A percentile compares a stretch with the other conserved stretches of the same genome.
phyloP scores from a whole-genome alignment of 129 eudicot species.

The Ambrosia trifida region DNA sequence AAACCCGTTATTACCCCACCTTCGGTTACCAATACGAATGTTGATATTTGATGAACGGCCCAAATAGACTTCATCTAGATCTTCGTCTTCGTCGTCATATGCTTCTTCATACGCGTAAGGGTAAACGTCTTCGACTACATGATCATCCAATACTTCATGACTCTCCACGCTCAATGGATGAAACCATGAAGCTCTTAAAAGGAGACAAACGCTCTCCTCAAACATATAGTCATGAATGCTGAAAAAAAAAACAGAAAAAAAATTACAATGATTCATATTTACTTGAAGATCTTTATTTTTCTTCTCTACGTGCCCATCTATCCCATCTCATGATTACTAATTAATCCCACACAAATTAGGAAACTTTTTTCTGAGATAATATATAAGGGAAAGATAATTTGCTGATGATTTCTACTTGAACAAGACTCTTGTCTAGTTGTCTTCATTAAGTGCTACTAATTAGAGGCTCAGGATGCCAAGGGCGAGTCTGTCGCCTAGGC shows the following conservation, averaged over 20 bases:
- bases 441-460: too few relatives aligned
- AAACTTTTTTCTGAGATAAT: background rate
- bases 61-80: slow-evolving; percentile 61
- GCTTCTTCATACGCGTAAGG: slow-evolving; percentile 52
- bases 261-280: background rate
- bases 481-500: too few relatives aligned
- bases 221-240: slow-evolving; percentile 86
- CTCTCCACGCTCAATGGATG: slow-evolving; percentile 62
- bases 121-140: slow-evolving; percentile 49
- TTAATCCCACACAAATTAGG: background rate
- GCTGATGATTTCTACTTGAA: background rate
- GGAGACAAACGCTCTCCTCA: slow-evolving; percentile 94
- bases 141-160: slow-evolving; percentile 48
- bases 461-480: too few relatives aligned
- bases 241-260: slow-evolving; percentile 2
- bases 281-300: background rate
- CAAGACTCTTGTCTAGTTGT: too few relatives aligned
- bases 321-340: background rate
- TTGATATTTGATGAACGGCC: slow-evolving; percentile 49
- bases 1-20: slow-evolving; percentile 89
- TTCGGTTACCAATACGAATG: slow-evolving; percentile 74
- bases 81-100: slow-evolving; percentile 66
- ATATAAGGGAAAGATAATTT: background rate
- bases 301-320: background rate
- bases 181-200: slow-evolving; percentile 86